These are phyloP conservation scores for Backusella westeae DNA, from an alignment of 192 early-diverging fungal species.

Conservation along the genomic window DNA sequence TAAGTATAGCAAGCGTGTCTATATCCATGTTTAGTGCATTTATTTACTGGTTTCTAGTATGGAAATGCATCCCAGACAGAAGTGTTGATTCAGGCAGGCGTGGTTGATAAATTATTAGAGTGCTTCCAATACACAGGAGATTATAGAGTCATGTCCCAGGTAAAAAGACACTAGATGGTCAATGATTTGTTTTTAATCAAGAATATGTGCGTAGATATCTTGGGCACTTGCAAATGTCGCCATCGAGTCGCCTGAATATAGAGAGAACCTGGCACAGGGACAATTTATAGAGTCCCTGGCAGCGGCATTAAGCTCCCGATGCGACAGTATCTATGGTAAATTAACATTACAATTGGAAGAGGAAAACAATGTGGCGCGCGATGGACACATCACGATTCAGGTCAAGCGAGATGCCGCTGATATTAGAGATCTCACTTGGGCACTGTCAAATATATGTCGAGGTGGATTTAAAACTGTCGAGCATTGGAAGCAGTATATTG, in stretches of 20 bases:
- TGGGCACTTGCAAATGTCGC: constrained; percentile 31
- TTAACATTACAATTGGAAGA: neutral
- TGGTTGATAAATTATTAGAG: constrained; percentile 12
- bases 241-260: constrained; percentile 12
- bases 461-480: constrained; percentile 19
- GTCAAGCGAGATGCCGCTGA: constrained; percentile 15
- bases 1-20: neutral
- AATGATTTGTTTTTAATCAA: neutral
- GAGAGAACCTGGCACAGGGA: constrained; percentile 16
- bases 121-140: constrained; percentile 9
- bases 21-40: neutral
- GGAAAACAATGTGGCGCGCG: neutral
- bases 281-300: constrained; percentile 19
- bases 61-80: constrained; percentile 23
- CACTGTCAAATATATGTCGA: constrained; percentile 34
- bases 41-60: neutral
- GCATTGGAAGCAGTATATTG: constrained; percentile 10
- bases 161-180: neutral
- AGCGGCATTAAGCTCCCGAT: neutral
- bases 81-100: constrained; percentile 11
- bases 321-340: constrained; percentile 9
- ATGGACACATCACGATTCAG: neutral
- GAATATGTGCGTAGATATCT: neutral
- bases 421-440: constrained; percentile 23
- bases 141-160: constrained; percentile 24